Conservation (phyloP, 768 basidiomycete genomes). For the Pulveroboletus sp. region DNA sequence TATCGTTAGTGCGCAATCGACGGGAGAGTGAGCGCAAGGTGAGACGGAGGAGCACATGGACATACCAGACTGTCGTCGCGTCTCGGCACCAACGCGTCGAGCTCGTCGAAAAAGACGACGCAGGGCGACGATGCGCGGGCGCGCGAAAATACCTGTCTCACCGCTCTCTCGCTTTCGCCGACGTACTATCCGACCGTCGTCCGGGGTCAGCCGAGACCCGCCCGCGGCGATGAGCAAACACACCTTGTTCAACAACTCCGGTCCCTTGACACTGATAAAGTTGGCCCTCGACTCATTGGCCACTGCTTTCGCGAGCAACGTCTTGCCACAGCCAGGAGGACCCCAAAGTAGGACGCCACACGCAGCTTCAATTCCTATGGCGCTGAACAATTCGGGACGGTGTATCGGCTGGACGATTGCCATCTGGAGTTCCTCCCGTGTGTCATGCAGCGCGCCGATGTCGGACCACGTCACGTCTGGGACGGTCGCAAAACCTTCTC, state of each 20-base stretch:
- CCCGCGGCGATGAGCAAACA: constrained; percentile 12
- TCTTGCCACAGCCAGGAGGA: constrained; percentile 98
- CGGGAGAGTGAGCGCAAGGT: background rate
- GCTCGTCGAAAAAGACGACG: constrained; percentile 93
- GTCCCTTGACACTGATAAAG: constrained; percentile 97
- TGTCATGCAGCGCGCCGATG: constrained; percentile 84
- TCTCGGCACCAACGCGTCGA: constrained; percentile 87
- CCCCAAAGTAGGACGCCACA: constrained; percentile 98
- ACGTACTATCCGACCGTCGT: constrained; percentile 64
- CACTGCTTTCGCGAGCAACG: constrained; percentile 94
- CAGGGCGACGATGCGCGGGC: constrained; percentile 93
- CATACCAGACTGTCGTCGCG: constrained; percentile 84
- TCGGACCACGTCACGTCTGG: constrained; percentile 96
- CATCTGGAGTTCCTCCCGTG: constrained; percentile 92
- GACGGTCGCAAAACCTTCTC: constrained; percentile 96
- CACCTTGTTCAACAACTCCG: constrained; percentile 95
- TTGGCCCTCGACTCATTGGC: constrained; percentile 94
- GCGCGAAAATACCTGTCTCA: constrained; percentile 90
- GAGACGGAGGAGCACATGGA: background rate
- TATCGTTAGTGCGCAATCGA: background rate
- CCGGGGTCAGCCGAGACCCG: background rate
- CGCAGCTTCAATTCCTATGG: constrained; percentile 85
- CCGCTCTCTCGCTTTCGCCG: constrained; percentile 93
- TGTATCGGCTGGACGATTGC: constrained; percentile 94
- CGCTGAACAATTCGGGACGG: constrained; percentile 81